phyloP scores from a whole-genome alignment of 257 asterid genomes.

The Penstemon newberryi region DNA sequence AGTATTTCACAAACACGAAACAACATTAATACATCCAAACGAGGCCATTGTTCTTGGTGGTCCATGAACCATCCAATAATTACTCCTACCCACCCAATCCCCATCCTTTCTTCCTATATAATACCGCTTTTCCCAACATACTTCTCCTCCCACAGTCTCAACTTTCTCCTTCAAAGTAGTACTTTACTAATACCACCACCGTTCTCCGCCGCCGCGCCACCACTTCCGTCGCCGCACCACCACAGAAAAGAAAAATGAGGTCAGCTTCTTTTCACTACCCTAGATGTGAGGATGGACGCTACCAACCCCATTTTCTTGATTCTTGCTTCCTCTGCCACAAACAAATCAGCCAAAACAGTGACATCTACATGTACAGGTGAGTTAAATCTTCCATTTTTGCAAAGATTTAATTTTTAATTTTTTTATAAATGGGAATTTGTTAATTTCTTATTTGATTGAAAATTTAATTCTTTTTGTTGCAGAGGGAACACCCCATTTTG shows the following conservation, averaged over 20 bases:
- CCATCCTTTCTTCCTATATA: slow-evolving; percentile 32
- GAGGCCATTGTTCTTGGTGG: slow-evolving; percentile 16
- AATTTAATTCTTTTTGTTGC: slow-evolving; percentile 30
- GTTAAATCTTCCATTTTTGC: not conserved
- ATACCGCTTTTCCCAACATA: slow-evolving; percentile 12
- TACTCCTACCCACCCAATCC: slow-evolving; percentile 1
- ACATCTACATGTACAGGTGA: slow-evolving; percentile 97
- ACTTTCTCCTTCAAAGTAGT: not conserved
- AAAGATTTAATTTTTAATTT: not conserved
- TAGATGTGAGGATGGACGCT: slow-evolving; percentile 47
- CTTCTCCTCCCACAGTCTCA: slow-evolving; percentile 32
- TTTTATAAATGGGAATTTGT: not conserved
- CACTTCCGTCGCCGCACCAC: slow-evolving; percentile 2
- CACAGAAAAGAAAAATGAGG: slow-evolving; percentile 33
- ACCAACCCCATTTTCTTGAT: slow-evolving; percentile 83
- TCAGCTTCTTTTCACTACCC: slow-evolving; percentile 39
- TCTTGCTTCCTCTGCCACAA: slow-evolving; percentile 72
- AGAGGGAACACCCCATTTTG: slow-evolving; percentile 94
- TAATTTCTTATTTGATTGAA: not conserved
- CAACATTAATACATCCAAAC: no score
- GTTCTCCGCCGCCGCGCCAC: slow-evolving; percentile 11
- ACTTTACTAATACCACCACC: not conserved
- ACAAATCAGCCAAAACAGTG: slow-evolving; percentile 59
- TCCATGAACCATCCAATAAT: slow-evolving; percentile 24
- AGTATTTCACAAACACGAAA: not conserved